Evolutionary conservation across 345 rosid species (phyloP), one percentile per base, ranked within the genome.

Genomic region (Ailanthus altissimus): DNA sequence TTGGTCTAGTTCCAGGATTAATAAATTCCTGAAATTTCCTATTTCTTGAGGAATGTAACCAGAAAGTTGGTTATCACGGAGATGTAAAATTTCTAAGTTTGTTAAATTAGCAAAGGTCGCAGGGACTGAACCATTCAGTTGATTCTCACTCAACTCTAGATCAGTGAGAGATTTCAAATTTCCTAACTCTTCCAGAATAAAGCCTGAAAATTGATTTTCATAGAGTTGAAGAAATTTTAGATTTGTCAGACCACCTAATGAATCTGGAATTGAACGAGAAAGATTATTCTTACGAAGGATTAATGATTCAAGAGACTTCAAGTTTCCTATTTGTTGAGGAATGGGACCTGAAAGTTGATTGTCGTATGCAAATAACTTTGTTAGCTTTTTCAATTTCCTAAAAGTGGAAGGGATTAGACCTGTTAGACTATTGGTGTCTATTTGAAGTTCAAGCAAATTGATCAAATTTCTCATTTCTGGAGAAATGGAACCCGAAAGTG

Each of bases 321-420:
- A 47, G 8, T 81, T 81, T 45, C 85, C 88, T 6, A 88, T 40
- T 28, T 79, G 75, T 1, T 43, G 42, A 0, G 86, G 85, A 49
- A 87, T 81, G 6, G 78, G 20, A 32, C 89, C 84, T 3, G 80
- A 59, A 5, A 86, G 62, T 1, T 71, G 75, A 77, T 86, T 86
- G 4, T 57, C 18, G 62, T 60, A 75, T 1, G 83, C 73, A 32
- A 14, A 14, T 0, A 83, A 69, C 0, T 25, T 7, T 2, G 40
- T 51, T 1, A 76, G 76, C 15, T 40, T 80, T 62, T 40, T 67
- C 49, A 84, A 50, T 54, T 83, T 77, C 14, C 80, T 82, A 28
- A 84, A 14, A 62, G 77, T 45, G 13, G 77, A 26, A 28, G 89
- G 85, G 53, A 87, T 77, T 0, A 70, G 38, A 2, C 84, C 85